These are phyloP conservation scores for Solanum peruvianum DNA, from an alignment of 257 asterid genomes.

Conservation along the genomic window DNA sequence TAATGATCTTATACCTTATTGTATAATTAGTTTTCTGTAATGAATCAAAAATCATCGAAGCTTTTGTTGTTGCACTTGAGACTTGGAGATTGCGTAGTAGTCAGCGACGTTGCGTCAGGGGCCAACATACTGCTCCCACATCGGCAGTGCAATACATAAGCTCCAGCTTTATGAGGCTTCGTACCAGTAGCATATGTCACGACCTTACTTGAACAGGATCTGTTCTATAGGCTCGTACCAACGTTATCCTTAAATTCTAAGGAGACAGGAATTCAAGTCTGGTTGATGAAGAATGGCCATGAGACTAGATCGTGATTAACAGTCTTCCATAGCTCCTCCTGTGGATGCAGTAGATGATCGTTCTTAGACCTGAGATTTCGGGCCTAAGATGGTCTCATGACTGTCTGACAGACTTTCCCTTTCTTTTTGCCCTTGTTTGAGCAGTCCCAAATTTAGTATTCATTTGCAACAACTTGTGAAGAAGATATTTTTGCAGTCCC, in stretches of 20 bases:
- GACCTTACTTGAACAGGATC: background rate
- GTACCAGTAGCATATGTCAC: background rate
- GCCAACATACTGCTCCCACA: background rate
- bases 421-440: too few relatives aligned
- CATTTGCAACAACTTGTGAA: too few relatives aligned
- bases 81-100: background rate
- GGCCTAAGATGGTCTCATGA: background rate
- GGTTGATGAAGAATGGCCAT: background rate
- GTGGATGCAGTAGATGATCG: background rate
- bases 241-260: background rate
- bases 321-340: rapidly evolving
- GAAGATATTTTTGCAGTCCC: too few relatives aligned
- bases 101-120: background rate
- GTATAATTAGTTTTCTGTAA: too few relatives aligned
- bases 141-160: background rate
- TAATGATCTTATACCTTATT: too few relatives aligned
- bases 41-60: background rate
- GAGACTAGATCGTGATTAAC: background rate
- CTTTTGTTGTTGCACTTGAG: background rate
- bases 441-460: too few relatives aligned
- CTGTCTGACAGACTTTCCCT: background rate
- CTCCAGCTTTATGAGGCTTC: background rate
- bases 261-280: background rate
- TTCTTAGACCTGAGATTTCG: background rate
- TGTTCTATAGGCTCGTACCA: background rate